Base-by-base conservation (phyloP, 1,284 basidiomycete species). In the Ceratobasidium sp. region DNA sequence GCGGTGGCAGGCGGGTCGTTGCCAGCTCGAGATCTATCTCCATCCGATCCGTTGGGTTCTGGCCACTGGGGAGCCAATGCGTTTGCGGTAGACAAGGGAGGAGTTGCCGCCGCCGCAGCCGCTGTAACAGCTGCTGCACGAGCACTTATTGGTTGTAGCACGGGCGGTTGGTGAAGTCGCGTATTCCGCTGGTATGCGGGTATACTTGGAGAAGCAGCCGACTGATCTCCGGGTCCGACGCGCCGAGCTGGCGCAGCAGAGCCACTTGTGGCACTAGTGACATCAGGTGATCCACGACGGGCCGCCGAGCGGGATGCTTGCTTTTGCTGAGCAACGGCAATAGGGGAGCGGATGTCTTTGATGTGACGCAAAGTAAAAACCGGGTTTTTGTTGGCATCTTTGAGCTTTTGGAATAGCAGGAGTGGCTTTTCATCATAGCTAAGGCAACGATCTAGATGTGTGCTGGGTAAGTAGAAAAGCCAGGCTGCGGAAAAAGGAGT, bases 291-390 rank as follows among this genome's bases (percentile, higher is more conserved):
- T 27, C 36, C 50, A 29, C 57, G 73, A 29, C 53, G 48, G 56
- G 45, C 48, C 19, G 53, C 66, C 31, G 31, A 56, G 71, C 93
- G 89, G 9, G 91, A 88, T 11, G 94, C 94, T 80, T 97, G 95
- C 82, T 98, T 98, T 82, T 96, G 93, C 79, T 96, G 93, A 8
- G 96, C 97, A 41, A 98, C 94, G 0, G 91, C 94, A 75, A 98
- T 98, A 0, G 98, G 98, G 19, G 95, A 98, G 69, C 96, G 93
- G 78, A 99, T 98, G 80, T 99, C 98, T 80, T 96, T 96, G 81
- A 99, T 98, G 80, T 99, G 97, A 75, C 98, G 93, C 51, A 99
- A 89, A 96, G 99, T 99, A 83, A 99, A 99, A 11, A 98, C 96
- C 0, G 98, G 97, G 77, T 97, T 96, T 84, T 98, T 98, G 82